Evolutionary conservation across 2,329 filamentous ascomycete genomes (phyloP).

Genomic region (Thielaviopsis ethacetica): DNA sequence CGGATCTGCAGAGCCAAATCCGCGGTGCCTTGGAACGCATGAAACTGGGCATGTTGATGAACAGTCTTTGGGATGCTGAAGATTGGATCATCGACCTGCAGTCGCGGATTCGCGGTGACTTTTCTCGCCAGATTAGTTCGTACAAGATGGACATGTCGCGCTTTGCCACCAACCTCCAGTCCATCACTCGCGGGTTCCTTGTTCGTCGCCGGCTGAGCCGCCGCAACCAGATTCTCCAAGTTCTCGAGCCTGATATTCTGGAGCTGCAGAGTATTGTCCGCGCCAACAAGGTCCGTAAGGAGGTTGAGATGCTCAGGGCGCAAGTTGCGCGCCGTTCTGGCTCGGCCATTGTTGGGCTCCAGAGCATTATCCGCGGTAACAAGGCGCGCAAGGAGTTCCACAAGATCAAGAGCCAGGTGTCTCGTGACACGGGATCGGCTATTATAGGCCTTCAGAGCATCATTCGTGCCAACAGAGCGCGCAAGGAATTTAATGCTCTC

Average conservation of each 20-base stretch:
- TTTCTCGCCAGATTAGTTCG: constrained; percentile 62
- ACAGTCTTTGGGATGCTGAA: constrained; percentile 76
- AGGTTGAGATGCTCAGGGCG: constrained; percentile 18
- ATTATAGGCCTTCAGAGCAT: background rate
- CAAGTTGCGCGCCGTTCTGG: background rate
- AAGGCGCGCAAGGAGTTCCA: background rate
- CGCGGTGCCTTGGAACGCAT: constrained; percentile 67
- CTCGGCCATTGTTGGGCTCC: background rate
- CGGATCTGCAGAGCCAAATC: constrained; percentile 75
- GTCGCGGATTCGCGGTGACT: constrained; percentile 73
- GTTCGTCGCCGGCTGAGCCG: constrained; percentile 45
- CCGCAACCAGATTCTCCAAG: constrained; percentile 52
- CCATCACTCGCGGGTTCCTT: constrained; percentile 58
- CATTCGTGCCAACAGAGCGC: background rate
- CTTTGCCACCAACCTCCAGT: constrained; percentile 70
- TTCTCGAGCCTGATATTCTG: constrained; percentile 54
- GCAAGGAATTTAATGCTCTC: constrained; percentile 4
- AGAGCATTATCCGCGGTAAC: constrained; percentile 7
- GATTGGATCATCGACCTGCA: constrained; percentile 66
- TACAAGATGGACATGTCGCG: constrained; percentile 71
- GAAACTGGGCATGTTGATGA: constrained; percentile 67
- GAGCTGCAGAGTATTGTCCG: constrained; percentile 69
- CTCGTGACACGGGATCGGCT: background rate
- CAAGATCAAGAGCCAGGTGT: background rate
- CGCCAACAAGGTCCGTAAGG: constrained; percentile 44